Evolutionary conservation across 23 red algal species (phyloP).

Genomic region (Gracilaria gracilis): DNA sequence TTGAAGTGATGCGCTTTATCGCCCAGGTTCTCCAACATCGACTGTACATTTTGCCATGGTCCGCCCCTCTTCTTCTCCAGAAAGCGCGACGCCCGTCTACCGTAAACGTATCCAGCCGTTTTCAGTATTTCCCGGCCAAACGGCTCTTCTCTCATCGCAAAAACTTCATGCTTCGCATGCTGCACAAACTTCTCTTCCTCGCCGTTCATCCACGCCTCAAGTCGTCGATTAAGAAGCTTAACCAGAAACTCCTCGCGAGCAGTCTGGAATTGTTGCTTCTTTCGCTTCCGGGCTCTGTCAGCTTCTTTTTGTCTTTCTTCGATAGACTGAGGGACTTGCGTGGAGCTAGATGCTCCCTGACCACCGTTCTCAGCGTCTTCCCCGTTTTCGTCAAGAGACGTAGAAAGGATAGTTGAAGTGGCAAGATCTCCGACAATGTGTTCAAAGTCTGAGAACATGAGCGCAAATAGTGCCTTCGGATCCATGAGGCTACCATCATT

Average conservation of each 20-base stretch:
- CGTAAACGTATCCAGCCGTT: conserved; percentile 63
- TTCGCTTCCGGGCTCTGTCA: conserved; percentile 13
- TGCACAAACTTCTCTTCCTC: conserved; percentile 53
- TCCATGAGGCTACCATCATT: conserved; percentile 53
- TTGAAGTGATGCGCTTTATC: conserved; percentile 65
- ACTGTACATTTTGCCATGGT: conserved; percentile 41
- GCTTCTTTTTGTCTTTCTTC: conserved; percentile 34
- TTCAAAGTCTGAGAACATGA: conserved; percentile 84
- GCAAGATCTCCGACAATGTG: conserved; percentile 78
- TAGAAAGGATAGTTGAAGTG: conserved; percentile 51
- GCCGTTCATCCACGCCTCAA: conserved; percentile 56
- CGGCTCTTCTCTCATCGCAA: conserved; percentile 60
- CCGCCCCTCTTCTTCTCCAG: conserved; percentile 62
- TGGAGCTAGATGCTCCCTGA: neutral
- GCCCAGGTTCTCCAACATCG: conserved; percentile 52
- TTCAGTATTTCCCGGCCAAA: conserved; percentile 63
- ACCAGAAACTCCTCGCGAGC: conserved; percentile 53
- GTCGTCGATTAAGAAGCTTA: conserved; percentile 49
- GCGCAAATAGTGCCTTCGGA: conserved; percentile 66
- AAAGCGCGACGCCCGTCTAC: conserved; percentile 28
- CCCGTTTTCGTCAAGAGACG: conserved; percentile 13
- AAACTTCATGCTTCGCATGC: conserved; percentile 74
- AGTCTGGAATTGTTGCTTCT: conserved; percentile 58
- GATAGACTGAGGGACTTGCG: neutral
- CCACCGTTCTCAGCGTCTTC: conserved; percentile 12